Conservation (phyloP, 768 basidiomycete species). For the Pholiota microspora region DNA sequence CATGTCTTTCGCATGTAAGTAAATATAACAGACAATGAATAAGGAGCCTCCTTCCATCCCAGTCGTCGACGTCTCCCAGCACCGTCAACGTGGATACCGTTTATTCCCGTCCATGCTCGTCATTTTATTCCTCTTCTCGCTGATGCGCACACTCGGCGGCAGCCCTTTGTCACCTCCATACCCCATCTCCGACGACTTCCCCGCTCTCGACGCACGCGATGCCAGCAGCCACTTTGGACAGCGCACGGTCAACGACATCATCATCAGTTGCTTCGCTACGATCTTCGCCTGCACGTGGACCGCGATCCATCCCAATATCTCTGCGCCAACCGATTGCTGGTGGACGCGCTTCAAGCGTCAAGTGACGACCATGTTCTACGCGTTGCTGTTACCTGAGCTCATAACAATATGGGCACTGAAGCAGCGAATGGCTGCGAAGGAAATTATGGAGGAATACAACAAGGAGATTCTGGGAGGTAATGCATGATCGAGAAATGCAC, state of each 20-base stretch:
- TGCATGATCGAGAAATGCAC: background rate
- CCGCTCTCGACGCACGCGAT: background rate
- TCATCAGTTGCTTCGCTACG: slow-evolving; percentile 7
- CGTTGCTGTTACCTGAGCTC: slow-evolving; percentile 17
- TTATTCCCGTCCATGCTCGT: no score
- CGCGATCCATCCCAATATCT: slow-evolving; percentile 14
- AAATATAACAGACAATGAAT: no score
- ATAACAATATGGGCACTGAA: slow-evolving; percentile 18
- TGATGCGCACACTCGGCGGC: background rate
- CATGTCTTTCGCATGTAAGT: no score
- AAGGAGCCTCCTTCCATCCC: no score
- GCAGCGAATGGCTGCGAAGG: slow-evolving; percentile 15
- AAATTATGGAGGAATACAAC: slow-evolving; percentile 9
- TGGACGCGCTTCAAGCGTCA: background rate
- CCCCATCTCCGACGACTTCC: background rate
- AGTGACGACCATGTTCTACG: slow-evolving; percentile 4
- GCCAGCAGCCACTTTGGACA: background rate
- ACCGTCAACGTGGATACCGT: no score
- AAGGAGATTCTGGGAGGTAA: background rate
- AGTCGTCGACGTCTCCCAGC: no score
- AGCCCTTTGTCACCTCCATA: background rate
- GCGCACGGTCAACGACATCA: background rate
- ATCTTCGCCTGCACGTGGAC: slow-evolving; percentile 11
- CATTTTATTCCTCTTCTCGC: no score
- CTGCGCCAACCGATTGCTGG: background rate